Percentiles rank a stretch among this genome's conserved stretches.
Conservation (phyloP, 345 rosid species). For the Garcia nutans region DNA sequence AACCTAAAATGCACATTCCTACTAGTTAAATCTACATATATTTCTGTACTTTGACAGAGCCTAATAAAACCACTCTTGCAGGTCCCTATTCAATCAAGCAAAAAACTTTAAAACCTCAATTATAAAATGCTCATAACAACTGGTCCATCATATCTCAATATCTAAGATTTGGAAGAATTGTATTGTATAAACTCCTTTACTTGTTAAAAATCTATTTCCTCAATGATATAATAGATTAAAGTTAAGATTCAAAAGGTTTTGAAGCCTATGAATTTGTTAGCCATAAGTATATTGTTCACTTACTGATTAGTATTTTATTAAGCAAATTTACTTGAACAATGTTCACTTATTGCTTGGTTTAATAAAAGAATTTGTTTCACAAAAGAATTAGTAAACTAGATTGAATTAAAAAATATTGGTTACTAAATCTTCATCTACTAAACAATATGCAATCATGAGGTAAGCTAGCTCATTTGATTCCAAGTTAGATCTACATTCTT, state of each 20-base stretch:
- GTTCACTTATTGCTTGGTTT: too few species aligned
- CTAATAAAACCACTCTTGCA: not conserved
- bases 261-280: too few species aligned
- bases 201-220: too few species aligned
- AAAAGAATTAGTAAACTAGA: not conserved
- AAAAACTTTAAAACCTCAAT: not conserved
- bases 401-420: not conserved
- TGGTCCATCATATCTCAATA: too few species aligned
- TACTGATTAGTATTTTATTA: too few species aligned
- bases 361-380: too few species aligned
- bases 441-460: not conserved
- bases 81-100: not conserved
- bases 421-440: not conserved
- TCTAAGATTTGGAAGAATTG: too few species aligned
- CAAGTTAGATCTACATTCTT: not conserved
- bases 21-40: not conserved
- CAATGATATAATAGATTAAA: too few species aligned
- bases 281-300: too few species aligned
- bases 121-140: not conserved
- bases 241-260: too few species aligned
- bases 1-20: not conserved
- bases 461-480: not conserved
- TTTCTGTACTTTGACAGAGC: not conserved
- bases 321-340: too few species aligned
- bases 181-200: too few species aligned